phyloP scores from a whole-genome alignment of 129 eudicot species.

The Apium graveolens region DNA sequence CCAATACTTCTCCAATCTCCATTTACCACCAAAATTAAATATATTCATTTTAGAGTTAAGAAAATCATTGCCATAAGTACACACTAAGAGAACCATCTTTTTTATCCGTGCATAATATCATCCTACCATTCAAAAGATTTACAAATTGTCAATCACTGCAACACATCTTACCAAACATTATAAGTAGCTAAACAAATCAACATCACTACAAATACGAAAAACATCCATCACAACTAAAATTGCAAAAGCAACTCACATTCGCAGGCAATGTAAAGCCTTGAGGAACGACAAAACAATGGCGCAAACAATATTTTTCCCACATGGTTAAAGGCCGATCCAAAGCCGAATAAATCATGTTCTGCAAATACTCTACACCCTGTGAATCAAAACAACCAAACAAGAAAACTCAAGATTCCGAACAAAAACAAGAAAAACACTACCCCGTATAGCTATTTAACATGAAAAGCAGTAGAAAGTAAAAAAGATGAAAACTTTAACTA shows the following conservation, averaged over 20 bases:
- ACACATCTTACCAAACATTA: not conserved
- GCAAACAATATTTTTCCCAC: constrained; percentile 85
- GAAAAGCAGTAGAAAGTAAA: not conserved
- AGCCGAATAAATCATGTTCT: constrained; percentile 33
- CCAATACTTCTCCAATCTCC: not conserved
- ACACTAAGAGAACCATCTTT: no score
- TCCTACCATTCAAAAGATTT: not conserved
- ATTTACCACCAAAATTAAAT: not conserved
- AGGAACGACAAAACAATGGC: constrained; percentile 57
- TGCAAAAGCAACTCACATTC: constrained; percentile 30
- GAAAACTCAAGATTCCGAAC: not conserved
- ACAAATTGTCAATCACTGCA: not conserved
- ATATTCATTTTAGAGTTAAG: no score
- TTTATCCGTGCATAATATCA: not conserved
- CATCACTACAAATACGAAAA: not conserved
- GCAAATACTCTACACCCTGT: constrained; percentile 54
- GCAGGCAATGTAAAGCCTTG: constrained; percentile 55
- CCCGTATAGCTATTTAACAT: not conserved
- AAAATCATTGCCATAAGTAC: no score
- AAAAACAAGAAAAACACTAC: not conserved
- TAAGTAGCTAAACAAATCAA: not conserved
- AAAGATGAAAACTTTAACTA: not conserved
- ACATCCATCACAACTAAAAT: not conserved
- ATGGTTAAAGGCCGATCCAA: constrained; percentile 43
- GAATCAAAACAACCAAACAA: not conserved